Percentiles rank a stretch among this genome's conserved stretches.
These are phyloP conservation scores for Ruellia speciosa DNA, from an alignment of 305 asterid genomes.

Conservation along the genomic window DNA sequence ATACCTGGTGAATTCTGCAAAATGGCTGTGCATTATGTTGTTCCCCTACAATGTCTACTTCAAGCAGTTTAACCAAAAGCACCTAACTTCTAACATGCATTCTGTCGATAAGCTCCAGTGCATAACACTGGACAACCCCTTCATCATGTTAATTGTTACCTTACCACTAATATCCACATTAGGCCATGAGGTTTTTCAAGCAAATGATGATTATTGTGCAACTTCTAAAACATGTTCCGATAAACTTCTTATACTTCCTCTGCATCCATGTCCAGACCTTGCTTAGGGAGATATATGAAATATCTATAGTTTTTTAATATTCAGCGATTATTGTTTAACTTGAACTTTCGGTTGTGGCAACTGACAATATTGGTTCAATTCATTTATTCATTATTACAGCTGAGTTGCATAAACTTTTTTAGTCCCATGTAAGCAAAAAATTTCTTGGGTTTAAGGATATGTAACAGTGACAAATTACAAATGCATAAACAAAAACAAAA, in stretches of 20 bases:
- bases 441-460: too few relatives aligned
- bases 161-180: not conserved
- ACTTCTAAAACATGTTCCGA: constrained; percentile 3
- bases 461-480: too few relatives aligned
- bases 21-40: too few relatives aligned
- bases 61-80: not conserved
- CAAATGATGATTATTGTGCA: not conserved
- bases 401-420: too few relatives aligned
- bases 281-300: too few relatives aligned
- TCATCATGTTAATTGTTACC: too few relatives aligned
- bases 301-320: not conserved
- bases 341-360: too few relatives aligned
- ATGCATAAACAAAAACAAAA: constrained; percentile 9
- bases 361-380: not conserved
- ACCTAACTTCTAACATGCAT: not conserved
- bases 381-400: not conserved
- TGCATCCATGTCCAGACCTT: too few relatives aligned
- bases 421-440: too few relatives aligned
- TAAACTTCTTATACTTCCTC: too few relatives aligned
- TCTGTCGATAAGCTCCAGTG: not conserved
- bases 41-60: not conserved
- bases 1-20: too few relatives aligned
- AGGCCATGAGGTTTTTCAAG: not conserved
- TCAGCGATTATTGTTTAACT: not conserved
- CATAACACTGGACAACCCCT: not conserved